phyloP scores from a whole-genome alignment of 305 asterid species.

The Solanum aculeatissimum region DNA sequence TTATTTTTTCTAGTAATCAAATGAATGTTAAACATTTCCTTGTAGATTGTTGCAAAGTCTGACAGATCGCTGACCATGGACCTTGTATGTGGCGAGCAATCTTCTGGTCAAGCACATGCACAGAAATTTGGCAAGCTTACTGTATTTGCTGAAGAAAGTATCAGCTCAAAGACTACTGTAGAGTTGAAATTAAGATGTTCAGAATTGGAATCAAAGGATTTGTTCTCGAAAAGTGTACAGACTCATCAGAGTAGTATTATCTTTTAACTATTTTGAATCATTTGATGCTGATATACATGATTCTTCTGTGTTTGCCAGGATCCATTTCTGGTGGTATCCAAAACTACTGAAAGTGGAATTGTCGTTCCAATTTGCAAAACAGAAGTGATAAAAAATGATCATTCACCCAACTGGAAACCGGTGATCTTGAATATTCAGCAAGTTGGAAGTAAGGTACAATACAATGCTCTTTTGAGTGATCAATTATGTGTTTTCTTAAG shows the following conservation, averaged over 20 bases:
- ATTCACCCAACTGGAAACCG: slow-evolving; percentile 76
- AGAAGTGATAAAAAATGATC: slow-evolving; percentile 83
- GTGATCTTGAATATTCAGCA: slow-evolving; percentile 72
- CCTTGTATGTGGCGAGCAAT: slow-evolving; percentile 37
- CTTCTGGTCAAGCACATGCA: slow-evolving; percentile 30
- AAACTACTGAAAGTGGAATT: slow-evolving; percentile 56
- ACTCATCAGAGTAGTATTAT: slow-evolving; percentile 3
- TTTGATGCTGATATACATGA: slow-evolving; percentile 14
- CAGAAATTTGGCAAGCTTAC: slow-evolving; percentile 57
- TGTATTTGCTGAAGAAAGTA: slow-evolving; percentile 76
- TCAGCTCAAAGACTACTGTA: slow-evolving; percentile 65
- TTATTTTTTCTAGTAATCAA: not conserved
- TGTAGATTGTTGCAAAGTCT: slow-evolving; percentile 64
- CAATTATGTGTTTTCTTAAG: not conserved
- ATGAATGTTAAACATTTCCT: not conserved
- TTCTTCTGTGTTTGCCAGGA: slow-evolving; percentile 52
- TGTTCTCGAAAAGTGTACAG: slow-evolving; percentile 90
- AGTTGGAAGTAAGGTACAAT: slow-evolving; percentile 94
- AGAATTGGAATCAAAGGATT: slow-evolving; percentile 80
- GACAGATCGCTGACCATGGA: slow-evolving; percentile 50
- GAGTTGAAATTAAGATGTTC: slow-evolving; percentile 81
- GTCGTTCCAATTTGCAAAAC: slow-evolving; percentile 88
- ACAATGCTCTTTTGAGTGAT: not conserved
- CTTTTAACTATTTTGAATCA: slow-evolving; percentile 7
- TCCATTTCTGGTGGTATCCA: slow-evolving; percentile 83